Base-by-base conservation (phyloP, 2,329 filamentous ascomycete species). In the Exophiala mesophila region DNA sequence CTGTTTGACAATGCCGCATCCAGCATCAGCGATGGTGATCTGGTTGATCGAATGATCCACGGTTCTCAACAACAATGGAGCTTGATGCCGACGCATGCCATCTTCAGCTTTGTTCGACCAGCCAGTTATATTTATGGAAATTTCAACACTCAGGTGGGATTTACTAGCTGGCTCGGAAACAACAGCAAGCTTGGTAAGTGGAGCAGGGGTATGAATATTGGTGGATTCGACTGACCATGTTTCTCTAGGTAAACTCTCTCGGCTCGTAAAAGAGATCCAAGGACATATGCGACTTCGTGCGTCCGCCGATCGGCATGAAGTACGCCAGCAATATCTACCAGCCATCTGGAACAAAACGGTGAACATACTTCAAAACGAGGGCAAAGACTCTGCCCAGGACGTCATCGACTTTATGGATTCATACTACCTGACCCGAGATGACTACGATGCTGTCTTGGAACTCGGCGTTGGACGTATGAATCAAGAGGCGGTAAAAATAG, bases 21-120 rank as follows among this genome's bases (percentile, higher is more conserved):
- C 60, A 96, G 89, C 60, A 98, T 98, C 66, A 96, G 88, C 58
- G 92, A 98, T 59, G 92, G 92, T 47, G 92, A 98, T 62, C 70
- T 98, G 24, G 87, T 97, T 2, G 92, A 98, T 63, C 78, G 88
- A 39, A 96, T 98, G 90, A 98, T 98, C 46, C 92, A 98, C 63
- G 92, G 92, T 18, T 87, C 88, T 32, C 92, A 98, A 61, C 92
- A 98, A 61, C 92, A 98, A 50, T 98, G 92, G 92, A 92, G 86
- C 59, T 69, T 98, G 49, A 98, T 98, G 92, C 92, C 92, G 10
- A 85, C 87, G 1, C 92, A 98, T 64, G 92, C 89, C 18, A 76
- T 96, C 28, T 96, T 97, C 69, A 95, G 89, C 60, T 94, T 94
- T 41, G 90, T 98, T 17, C 76, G 86, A 18, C 92, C 92, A 3